Evolutionary conservation across 345 rosid species (phyloP).

Genomic region (Boechera retrofracta): DNA sequence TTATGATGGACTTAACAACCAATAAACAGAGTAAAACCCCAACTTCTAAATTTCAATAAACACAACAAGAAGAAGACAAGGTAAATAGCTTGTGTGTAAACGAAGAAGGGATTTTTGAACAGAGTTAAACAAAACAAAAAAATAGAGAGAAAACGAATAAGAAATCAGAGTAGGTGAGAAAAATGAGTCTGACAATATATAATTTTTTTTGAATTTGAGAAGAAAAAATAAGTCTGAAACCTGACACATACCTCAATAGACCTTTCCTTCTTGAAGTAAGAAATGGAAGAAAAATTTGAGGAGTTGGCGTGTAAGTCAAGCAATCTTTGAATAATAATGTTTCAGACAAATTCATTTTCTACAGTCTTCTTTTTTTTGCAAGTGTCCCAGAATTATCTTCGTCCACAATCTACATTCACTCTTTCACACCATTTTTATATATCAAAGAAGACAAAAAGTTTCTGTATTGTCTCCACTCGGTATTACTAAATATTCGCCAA

Average conservation of each 20-base stretch:
- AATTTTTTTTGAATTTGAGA: neutral
- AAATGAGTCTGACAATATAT: constrained; percentile 20
- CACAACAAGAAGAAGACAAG: constrained; percentile 38
- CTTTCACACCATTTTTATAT: constrained; percentile 23
- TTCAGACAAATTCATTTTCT: constrained; percentile 40
- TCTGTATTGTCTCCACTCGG: constrained; percentile 19
- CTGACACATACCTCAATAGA: constrained; percentile 48
- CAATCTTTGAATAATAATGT: constrained; percentile 33
- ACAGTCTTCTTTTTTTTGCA: constrained; percentile 43
- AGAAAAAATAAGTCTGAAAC: constrained; percentile 47
- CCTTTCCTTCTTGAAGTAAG: constrained; percentile 47
- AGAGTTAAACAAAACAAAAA: neutral
- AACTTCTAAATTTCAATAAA: constrained; percentile 12
- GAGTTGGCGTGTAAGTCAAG: constrained; percentile 48
- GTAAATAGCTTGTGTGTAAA: constrained; percentile 11
- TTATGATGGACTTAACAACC: neutral
- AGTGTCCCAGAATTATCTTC: constrained; percentile 43
- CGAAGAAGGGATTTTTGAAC: constrained; percentile 16
- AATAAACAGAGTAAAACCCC: neutral
- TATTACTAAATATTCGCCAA: constrained; percentile 7
- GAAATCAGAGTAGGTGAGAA: constrained; percentile 42
- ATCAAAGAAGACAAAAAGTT: neutral
- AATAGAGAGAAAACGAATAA: constrained; percentile 26
- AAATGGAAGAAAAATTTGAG: constrained; percentile 36
- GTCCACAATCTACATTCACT: constrained; percentile 32